Percentiles rank a stretch among this genome's conserved stretches.
These are phyloP conservation scores for Aspergillus udagawae DNA, from an alignment of 2,329 filamentous ascomycete genomes.

Conservation along the genomic window DNA sequence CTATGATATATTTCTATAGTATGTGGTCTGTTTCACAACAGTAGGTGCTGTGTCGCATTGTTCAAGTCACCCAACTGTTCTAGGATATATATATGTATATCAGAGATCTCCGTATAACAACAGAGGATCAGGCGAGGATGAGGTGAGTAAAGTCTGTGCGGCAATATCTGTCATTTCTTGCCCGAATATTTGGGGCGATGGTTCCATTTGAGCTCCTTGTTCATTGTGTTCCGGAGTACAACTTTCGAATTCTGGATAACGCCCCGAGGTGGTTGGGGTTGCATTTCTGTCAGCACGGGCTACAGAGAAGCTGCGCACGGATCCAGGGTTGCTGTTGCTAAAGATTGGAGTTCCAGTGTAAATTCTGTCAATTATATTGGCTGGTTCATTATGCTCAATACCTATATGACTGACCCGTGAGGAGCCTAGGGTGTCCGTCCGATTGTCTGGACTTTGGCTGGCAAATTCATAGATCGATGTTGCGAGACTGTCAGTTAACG, in stretches of 20 bases:
- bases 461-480: neutral
- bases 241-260: neutral
- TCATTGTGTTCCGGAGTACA: neutral
- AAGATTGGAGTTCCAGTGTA: neutral
- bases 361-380: neutral
- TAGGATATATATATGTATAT: neutral
- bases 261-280: neutral
- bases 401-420: neutral
- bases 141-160: neutral
- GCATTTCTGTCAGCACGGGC: neutral
- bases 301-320: neutral
- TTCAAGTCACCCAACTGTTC: too few relatives aligned
- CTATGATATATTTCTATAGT: too few relatives aligned
- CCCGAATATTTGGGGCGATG: neutral
- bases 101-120: neutral
- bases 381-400: neutral
- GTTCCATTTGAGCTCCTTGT: neutral
- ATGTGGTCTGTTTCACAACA: too few relatives aligned
- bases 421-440: neutral
- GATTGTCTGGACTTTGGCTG: neutral
- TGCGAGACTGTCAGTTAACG: neutral
- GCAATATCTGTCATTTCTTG: neutral
- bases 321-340: neutral
- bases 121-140: neutral
- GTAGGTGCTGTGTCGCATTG: neutral